A percentile compares a stretch with the other conserved stretches of the same genome.
phyloP scores from a whole-genome alignment of 208 protist genomes.

The Leishmania mexicana region DNA sequence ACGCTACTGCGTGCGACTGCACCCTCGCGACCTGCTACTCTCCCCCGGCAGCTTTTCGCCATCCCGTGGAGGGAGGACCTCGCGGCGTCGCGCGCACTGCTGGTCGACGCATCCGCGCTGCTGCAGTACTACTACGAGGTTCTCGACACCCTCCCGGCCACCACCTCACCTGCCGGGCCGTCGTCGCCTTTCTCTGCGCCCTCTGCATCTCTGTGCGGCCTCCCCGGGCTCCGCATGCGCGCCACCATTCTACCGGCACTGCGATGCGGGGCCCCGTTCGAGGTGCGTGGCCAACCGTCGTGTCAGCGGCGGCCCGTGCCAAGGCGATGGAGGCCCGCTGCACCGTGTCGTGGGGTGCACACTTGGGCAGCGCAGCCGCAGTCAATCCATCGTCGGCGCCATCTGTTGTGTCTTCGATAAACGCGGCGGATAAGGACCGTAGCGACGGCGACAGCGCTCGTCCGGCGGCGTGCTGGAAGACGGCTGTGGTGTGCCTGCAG shows the following conservation, averaged over 20 bases:
- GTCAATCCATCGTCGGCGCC: neutral
- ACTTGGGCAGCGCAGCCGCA: neutral
- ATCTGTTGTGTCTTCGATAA: neutral
- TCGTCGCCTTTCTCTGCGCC: neutral
- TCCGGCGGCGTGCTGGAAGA: neutral
- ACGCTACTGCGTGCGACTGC: conserved; percentile 14
- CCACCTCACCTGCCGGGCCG: neutral
- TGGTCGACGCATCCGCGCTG: conserved; percentile 20
- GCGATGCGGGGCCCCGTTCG: neutral
- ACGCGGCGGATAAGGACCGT: neutral
- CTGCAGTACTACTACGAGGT: conserved; percentile 15
- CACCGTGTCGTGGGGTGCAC: neutral
- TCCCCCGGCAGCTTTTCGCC: conserved; percentile 14
- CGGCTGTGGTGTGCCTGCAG: neutral
- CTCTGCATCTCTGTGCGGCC: neutral
- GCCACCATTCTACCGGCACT: conserved; percentile 1
- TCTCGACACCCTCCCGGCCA: neutral
- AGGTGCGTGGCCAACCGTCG: neutral
- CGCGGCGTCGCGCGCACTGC: conserved; percentile 11
- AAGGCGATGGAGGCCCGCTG: conserved; percentile 1
- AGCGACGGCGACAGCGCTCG: neutral
- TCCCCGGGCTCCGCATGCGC: neutral
- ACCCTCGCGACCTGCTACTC: conserved; percentile 4
- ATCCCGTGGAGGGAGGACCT: conserved; percentile 15
- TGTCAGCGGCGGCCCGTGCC: conserved; percentile 4